A percentile compares a stretch with the other conserved stretches of the same genome.
These are phyloP conservation scores for Oxyria digyna DNA, from an alignment of 148 eudicot species.

Conservation along the genomic window DNA sequence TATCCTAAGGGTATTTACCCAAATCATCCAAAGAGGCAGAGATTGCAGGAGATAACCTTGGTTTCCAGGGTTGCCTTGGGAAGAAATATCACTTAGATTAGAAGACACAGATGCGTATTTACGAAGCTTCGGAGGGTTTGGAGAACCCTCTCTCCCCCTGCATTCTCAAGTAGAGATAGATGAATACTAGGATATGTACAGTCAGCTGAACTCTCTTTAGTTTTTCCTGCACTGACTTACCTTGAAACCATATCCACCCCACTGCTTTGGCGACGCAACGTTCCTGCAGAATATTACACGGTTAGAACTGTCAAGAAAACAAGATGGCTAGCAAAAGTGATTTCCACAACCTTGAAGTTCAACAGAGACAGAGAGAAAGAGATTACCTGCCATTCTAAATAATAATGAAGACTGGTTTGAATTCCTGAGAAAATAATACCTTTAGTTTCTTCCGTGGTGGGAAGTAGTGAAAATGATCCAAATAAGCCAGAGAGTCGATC, in stretches of 20 bases:
- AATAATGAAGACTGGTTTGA: not conserved
- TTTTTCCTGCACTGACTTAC: slow-evolving; percentile 24
- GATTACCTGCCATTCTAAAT: not conserved
- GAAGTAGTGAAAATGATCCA: slow-evolving; percentile 51
- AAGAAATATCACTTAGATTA: slow-evolving; percentile 38
- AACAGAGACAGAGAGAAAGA: not conserved
- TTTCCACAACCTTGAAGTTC: not conserved
- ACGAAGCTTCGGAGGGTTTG: slow-evolving; percentile 51
- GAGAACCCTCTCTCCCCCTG: slow-evolving; percentile 49
- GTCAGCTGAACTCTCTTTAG: not conserved
- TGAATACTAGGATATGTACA: not conserved
- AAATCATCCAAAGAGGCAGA: not conserved
- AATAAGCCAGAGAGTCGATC: slow-evolving; percentile 59
- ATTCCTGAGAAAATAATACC: slow-evolving; percentile 26
- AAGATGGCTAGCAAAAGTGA: not conserved
- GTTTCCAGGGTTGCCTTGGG: slow-evolving; percentile 33
- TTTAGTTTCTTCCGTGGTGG: slow-evolving; percentile 43
- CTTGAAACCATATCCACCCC: slow-evolving; percentile 54
- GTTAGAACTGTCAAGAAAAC: not conserved
- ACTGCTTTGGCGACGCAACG: slow-evolving; percentile 75
- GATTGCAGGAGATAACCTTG: slow-evolving; percentile 35
- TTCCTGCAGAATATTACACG: slow-evolving; percentile 23
- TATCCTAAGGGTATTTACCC: not conserved
- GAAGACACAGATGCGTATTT: slow-evolving; percentile 70
- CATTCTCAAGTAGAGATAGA: slow-evolving; percentile 11